Evolutionary conservation across 176 grass and related monocot species (phyloP), one percentile per base, ranked within the genome.

Genomic region (Eragrostis nindensis): DNA sequence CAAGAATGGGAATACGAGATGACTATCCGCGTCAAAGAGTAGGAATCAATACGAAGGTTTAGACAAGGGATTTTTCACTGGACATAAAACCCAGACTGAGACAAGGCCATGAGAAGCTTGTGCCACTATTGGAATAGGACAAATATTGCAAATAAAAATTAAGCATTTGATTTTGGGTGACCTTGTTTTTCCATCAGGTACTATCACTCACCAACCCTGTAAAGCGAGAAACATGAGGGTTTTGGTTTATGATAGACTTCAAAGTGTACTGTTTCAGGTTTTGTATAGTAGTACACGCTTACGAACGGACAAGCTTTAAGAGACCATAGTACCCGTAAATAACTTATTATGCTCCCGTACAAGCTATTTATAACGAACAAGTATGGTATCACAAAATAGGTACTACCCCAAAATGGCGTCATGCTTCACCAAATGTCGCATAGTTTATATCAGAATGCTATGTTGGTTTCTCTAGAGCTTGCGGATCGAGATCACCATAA

Each of bases 401-500:
- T n/a, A n/a, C 25, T 16, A 81, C 14, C 57, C 36, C 18, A 52
- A 49, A 55, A 46, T 68, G 25, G 39, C 8, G 10, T 9, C 29
- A 55, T 27, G 32, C 45, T 75, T 82, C 53, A 62, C n/a, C 63
- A 74, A 74, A 14, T 25, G n/a, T 59, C n/a, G n/a, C n/a, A n/a
- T 5, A 55, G 19, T 55, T 21, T 7, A 21, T 8, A 8, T 2
- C n/a, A n/a, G 52, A 55, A 55, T n/a, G 19, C 18, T n/a, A 55
- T 7, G 18, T 55, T 55, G 7, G 4, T 21, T 55, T n/a, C 52
- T 55, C 52, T 55, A n/a, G 18, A 55, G 21, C 21, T n/a, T 55
- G 52, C 32, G 1, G 4, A 36, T 36, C 32, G 32, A 36, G 32
- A 4, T 36, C 32, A 36, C 32, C 4, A 36, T n/a, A 36, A 36